Evolutionary conservation across 805 yeast species (phyloP), one percentile per base, ranked within the genome.

Genomic region (Zygoascus biomembranicola): DNA sequence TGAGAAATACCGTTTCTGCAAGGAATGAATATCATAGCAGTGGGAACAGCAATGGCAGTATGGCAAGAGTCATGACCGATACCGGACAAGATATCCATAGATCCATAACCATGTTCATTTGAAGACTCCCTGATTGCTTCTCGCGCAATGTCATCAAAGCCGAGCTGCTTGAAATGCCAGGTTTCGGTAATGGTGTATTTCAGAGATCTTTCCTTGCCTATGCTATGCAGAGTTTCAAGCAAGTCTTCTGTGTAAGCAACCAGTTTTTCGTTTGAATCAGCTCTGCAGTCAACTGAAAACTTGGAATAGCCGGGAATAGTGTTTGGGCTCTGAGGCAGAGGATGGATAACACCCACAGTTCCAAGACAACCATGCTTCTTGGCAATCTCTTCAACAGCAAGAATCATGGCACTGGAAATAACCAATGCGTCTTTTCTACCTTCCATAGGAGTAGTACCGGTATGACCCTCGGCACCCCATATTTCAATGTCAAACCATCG

Each of bases 1-100:
- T 84, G 90, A 26, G 82, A 76, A 41, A 84, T 71, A 23, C 89
- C 89, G 61, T 80, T 83, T 58, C 70, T 77, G 32, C 84, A 77
- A 8, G 90, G 90, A 60, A 83, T 80, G 64, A 84, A 84, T 35
- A 84, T 78, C 89, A 84, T 84, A 1, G 87, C 78, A 0, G 90
- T 83, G 43, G 90, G 90, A 43, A 79, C 76, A 47, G 74, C 71
- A 5, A 69, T 60, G 8, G 79, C 73, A 1, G 85, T 80, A 20
- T 77, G 74, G 59, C 87, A 81, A 8, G 87, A 80, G 62, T 84
- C 90, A 59, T 84, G 90, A 10, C 87, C 88, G 5, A 90, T 88
- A 31, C 90, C 89, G 58, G 85, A 78, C 18, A 62, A 56, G 11
- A 61, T 47, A 18, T 45, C 43, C 31, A 55, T 48, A 26, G 23